Base-by-base conservation (phyloP, 2,329 filamentous ascomycete genomes). In the Acrodontium crateriforme region DNA sequence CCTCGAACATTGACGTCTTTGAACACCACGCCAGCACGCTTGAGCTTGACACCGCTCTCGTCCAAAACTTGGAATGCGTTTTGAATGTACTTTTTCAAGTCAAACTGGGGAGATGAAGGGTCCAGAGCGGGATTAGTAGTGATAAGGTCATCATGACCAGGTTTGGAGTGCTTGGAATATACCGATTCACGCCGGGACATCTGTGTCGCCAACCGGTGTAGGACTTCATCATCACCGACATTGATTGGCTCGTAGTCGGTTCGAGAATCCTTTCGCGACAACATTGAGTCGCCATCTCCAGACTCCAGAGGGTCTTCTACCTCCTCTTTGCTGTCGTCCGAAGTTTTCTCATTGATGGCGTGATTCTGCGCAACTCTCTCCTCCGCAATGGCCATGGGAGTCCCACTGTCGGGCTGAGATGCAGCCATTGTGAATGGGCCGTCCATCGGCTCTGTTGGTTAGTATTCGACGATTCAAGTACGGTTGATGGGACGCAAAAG, bases 1-100 rank as follows among this genome's bases (percentile, higher is more conserved):
- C 78, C 78, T 5, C 63, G 74, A 0, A 83, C 72, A 31, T 67
- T 68, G 18, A 82, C 61, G 28, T 78, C 62, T 34, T 69, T 69
- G 54, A 72, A 80, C 1, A 67, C 65, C 5, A 81, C 60, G 3
- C 74, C 74, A 0, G 74, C 66, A 5, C 58, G 56, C 38, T 58
- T 65, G 35, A 57, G 53, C 32, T 59, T 62, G 24, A 74, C 55
- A 0, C 69, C 67, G 32, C 76, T 67, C 11, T 62, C 61, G 18
- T 70, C 60, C 18, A 74, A 49, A 17, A 65, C 40, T 25, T 58
- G 55, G 38, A 69, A 48, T 28, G 62, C 57, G 52, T 62, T 60
- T 6, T 55, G 56, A 24, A 62, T 46, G 52, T 64, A 71, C 46
- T 62, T 69, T 37, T 63, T 57, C 8, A 68, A 56, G 32, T 70